Evolutionary conservation across 495 filamentous ascomycete species (phyloP), one percentile per base, ranked within the genome.

Genomic region (Talaromyces proteolyticus): DNA sequence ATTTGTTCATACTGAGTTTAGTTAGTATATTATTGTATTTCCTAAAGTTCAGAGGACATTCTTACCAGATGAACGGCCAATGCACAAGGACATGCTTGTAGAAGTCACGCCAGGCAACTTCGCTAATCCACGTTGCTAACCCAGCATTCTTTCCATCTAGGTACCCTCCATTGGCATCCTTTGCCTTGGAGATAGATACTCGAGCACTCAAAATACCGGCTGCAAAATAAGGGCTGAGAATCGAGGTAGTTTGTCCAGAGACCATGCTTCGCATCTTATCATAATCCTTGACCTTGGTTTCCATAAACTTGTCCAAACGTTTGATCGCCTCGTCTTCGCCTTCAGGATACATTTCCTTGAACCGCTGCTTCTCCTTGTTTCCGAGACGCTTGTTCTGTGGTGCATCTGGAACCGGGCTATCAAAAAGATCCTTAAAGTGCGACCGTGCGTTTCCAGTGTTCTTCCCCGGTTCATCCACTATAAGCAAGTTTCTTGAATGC

Each of bases 51-150:
- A 17, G 5, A 42, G 6, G 11, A 3, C 17, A 12, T 6, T 59
- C 74, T 49, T 63, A 89, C 87, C 89, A 92, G 26, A 94, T 79
- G 54, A 89, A 93, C 4, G 91, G 91, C 88, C 88, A 95, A 50
- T 92, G 73, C 3, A 79, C 85, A 12, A 95, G 70, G 3, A 95
- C 87, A 62, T 95, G 89, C 53, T 86, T 87, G 66, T 96, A 96
- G 60, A 96, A 96, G 57, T 96, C 91, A 7, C 91, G 74, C 91
- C 91, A 94, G 1, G 88, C 91, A 0, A 96, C 75, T 61, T 95
- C 91, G 46, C 83, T 84, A 52, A 95, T 92, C 90, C 89, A 96
- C 3, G 75, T 68, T 44, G 74, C 67, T 29, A 89, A 86, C 0
- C 89, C 88, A 16, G 73, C 56, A 25, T 81, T 73, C 0, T 88